Evolutionary conservation across 164 flowering plant genomes (phyloP).

Genomic region (Pachysandra terminalis): DNA sequence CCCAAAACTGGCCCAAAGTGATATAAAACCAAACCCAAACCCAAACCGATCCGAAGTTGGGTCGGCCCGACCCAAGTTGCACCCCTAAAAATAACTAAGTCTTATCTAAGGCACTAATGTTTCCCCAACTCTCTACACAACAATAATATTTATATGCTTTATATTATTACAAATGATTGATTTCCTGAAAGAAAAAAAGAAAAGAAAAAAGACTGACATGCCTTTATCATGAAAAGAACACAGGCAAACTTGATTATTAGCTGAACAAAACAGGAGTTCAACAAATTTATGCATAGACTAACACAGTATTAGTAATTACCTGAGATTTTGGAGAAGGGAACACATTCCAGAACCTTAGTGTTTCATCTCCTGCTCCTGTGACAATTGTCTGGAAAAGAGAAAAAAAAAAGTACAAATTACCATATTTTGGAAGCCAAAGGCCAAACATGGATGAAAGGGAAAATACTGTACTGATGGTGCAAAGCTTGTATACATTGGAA

Average conservation of each 20-base stretch:
- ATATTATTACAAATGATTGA: neutral
- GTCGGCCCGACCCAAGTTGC: too few relatives aligned
- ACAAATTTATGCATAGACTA: neutral
- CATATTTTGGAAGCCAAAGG: neutral
- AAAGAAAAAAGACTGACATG: neutral
- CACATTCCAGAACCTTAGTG: constrained; percentile 95
- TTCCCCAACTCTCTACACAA: neutral
- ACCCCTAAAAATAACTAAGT: neutral
- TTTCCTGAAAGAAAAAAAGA: too few relatives aligned
- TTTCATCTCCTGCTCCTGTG: constrained; percentile 98
- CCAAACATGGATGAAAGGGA: neutral
- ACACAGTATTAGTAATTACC: constrained; percentile 29
- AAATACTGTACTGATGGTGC: neutral
- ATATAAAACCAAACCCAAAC: too few relatives aligned
- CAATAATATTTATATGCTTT: too few relatives aligned
- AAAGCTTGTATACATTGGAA: neutral
- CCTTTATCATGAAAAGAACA: too few relatives aligned
- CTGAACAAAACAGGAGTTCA: neutral
- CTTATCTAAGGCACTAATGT: neutral
- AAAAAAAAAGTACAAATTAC: too few relatives aligned
- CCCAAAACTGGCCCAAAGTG: too few relatives aligned
- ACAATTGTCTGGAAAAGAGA: constrained; percentile 70
- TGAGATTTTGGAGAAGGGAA: constrained; percentile 97
- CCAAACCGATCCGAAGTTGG: too few relatives aligned
- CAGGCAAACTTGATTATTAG: neutral